phyloP scores from a whole-genome alignment of 441 rosid genomes.

The Populus hybrid region DNA sequence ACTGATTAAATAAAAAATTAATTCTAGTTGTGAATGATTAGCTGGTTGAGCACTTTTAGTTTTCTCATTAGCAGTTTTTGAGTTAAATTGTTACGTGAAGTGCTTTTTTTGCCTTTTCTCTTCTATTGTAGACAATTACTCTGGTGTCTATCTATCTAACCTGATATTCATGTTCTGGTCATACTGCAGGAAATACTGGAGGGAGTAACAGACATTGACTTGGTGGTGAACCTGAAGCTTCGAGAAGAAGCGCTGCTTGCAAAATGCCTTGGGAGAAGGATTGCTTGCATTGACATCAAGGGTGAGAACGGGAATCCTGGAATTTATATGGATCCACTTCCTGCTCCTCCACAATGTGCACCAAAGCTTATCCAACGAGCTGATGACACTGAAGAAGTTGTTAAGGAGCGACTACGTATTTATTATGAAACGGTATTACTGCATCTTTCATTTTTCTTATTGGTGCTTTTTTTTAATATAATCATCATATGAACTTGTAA shows the following conservation, averaged over 20 bases:
- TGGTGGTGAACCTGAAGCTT: constrained; percentile 84
- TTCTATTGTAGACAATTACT: background rate
- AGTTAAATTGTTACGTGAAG: background rate
- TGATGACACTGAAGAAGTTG: constrained; percentile 92
- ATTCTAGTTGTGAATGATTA: background rate
- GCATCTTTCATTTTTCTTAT: background rate
- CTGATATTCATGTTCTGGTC: constrained; percentile 3
- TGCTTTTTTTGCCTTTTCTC: background rate
- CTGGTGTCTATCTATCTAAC: background rate
- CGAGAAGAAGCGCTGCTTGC: constrained; percentile 82
- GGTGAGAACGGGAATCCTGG: constrained; percentile 67
- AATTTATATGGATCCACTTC: constrained; percentile 94
- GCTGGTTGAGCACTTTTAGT: background rate
- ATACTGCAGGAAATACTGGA: constrained; percentile 75
- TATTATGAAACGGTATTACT: constrained; percentile 61
- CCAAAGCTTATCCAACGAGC: constrained; percentile 77
- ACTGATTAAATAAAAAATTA: background rate
- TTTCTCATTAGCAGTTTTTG: background rate
- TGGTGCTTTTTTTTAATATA: background rate
- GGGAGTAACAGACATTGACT: constrained; percentile 74
- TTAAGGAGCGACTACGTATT: constrained; percentile 76
- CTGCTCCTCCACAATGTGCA: constrained; percentile 79
- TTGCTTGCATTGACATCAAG: constrained; percentile 84
- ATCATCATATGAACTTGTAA: background rate
- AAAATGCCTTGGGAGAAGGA: constrained; percentile 90